Percentiles rank a stretch among this genome's conserved stretches.
phyloP scores from a whole-genome alignment of 2,329 filamentous ascomycete species.

The Didymella pinodella region DNA sequence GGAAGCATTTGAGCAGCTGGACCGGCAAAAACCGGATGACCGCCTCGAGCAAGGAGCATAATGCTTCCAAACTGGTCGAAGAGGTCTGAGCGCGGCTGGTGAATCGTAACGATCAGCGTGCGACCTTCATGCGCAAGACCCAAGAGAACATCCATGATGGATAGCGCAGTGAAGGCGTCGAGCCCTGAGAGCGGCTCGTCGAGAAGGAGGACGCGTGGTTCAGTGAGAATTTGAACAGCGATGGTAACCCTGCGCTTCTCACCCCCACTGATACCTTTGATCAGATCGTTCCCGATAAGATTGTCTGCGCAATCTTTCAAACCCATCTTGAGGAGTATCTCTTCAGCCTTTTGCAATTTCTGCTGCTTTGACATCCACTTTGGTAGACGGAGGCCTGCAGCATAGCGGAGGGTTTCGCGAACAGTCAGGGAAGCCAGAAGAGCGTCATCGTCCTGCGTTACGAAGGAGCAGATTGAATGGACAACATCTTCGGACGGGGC shows the following conservation, averaged over 20 bases:
- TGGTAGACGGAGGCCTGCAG: slow-evolving; percentile 74
- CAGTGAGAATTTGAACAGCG: slow-evolving; percentile 78
- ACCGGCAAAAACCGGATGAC: slow-evolving; percentile 72
- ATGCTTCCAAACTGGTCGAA: slow-evolving; percentile 77
- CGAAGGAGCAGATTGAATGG: slow-evolving; percentile 76
- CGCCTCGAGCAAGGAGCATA: slow-evolving; percentile 73
- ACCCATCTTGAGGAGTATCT: slow-evolving; percentile 76
- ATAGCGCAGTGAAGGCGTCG: slow-evolving; percentile 79
- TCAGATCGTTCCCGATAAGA: slow-evolving; percentile 72
- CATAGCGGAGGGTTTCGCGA: slow-evolving; percentile 72
- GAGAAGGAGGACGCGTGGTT: slow-evolving; percentile 74
- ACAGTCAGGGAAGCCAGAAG: slow-evolving; percentile 77
- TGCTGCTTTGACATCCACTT: slow-evolving; percentile 73
- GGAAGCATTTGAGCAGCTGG: slow-evolving; percentile 68
- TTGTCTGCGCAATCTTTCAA: slow-evolving; percentile 81
- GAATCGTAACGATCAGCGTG: slow-evolving; percentile 78
- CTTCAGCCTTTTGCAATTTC: slow-evolving; percentile 73
- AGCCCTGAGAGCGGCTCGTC: slow-evolving; percentile 80
- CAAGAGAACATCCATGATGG: slow-evolving; percentile 73
- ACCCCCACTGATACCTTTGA: slow-evolving; percentile 81
- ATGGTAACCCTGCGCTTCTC: slow-evolving; percentile 82
- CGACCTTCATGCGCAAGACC: slow-evolving; percentile 76
- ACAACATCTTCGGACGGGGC: slow-evolving; percentile 73
- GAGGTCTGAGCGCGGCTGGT: slow-evolving; percentile 77
- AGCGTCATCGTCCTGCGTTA: slow-evolving; percentile 80